These are phyloP conservation scores for Trifolium repens DNA, from an alignment of 306 rosid species.

Conservation along the genomic window DNA sequence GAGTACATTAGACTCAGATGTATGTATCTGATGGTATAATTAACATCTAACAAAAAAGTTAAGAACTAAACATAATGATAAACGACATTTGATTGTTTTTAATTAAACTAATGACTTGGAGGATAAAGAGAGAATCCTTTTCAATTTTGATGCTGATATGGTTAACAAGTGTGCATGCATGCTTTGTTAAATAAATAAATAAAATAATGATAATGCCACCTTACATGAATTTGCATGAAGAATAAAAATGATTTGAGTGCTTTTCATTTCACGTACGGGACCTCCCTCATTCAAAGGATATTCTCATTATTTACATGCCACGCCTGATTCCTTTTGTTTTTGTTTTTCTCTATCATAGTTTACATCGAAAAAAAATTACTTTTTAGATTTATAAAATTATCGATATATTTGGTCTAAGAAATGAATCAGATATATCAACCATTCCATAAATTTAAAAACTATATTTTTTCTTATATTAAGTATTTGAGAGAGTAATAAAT, in stretches of 20 bases:
- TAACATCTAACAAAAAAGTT: conserved; percentile 36
- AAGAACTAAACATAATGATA: conserved; percentile 43
- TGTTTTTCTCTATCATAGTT: conserved; percentile 26
- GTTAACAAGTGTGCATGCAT: conserved; percentile 57
- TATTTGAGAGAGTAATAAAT: no score
- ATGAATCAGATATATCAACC: no score
- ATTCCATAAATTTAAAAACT: no score
- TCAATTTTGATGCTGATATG: conserved; percentile 45
- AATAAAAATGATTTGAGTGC: conserved; percentile 75
- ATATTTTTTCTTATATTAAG: no score
- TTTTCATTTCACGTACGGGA: conserved; percentile 73
- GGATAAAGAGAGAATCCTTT: conserved; percentile 48
- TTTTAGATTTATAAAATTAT: no score
- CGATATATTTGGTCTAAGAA: no score
- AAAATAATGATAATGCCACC: conserved; percentile 71
- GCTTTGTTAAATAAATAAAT: conserved; percentile 39
- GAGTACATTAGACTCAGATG: conserved; percentile 21
- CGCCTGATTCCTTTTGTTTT: conserved; percentile 68
- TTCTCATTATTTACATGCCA: conserved; percentile 84
- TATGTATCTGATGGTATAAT: conserved; percentile 31
- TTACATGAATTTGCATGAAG: conserved; percentile 75
- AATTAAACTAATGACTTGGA: conserved; percentile 40
- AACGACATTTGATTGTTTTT: conserved; percentile 43
- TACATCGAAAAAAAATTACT: no score
- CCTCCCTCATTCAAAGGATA: conserved; percentile 79